Evolutionary conservation across 257 asterid genomes (phyloP), one percentile per base, ranked within the genome.

Genomic region (Primulina huaijiensis): DNA sequence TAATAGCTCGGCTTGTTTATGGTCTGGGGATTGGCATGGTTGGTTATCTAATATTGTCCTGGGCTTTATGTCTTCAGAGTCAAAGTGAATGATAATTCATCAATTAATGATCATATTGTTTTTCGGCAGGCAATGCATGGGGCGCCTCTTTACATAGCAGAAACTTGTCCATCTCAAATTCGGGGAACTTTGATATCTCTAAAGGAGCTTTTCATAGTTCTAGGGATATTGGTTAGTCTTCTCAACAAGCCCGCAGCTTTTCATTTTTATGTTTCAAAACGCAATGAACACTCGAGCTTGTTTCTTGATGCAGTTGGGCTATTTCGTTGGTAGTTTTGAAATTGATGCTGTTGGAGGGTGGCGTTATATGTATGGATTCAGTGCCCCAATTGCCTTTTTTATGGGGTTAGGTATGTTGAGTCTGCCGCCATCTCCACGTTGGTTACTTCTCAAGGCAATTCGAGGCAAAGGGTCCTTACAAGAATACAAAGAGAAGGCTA

Each of bases 11-110:
- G 63, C 88, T 88, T 72, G 65, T 93, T 9, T 93, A 87, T 70
- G 99, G 99, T 52, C 95, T 93, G 62, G 99, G 99, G 70, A 93
- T 93, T 60, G 99, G 99, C 77, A 82, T 90, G 94, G 99, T 90
- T 76, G 73, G 80, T 66, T 61, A 71, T 75, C 67, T 66, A 30
- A 21, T 8, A 29, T 69, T 66, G 63, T 58, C 70, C 71, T 67
- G 59, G 8, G 52, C 69, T 38, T 62, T 59, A 34, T 55, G 59
- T 65, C 30, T 66, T 55, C 31, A 38, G 66, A 65, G 33, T 75
- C 57, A 17, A 29, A 30, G 8, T 37, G 52, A 55, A 50, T 20
- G 60, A 69, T 21, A 50, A 56, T 46, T 68, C 62, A 52, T 69
- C 71, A 38, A 38, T 64, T 40, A 60, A 63, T 66, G 75, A 76